Evolutionary conservation across 225 moss, liverwort and hornwort species (phyloP).

Genomic region (Neckera pumila): DNA sequence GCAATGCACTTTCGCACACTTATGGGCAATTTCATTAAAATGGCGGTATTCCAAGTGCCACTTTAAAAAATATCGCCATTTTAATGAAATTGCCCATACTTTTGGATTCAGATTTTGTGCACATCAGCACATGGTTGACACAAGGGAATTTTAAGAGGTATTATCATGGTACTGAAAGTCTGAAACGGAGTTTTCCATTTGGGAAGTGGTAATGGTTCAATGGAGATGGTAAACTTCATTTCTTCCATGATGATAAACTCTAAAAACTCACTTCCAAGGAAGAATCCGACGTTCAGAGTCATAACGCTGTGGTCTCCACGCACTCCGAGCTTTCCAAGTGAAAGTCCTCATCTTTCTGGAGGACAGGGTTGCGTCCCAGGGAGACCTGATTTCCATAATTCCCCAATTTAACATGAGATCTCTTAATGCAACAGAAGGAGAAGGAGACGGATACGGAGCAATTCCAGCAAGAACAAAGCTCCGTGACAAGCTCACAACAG

Average conservation of each 20-base stretch:
- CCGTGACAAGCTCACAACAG: constrained; percentile 29
- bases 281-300: background rate
- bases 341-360: background rate
- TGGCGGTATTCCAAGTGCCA: too few species aligned
- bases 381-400: background rate
- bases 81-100: too few species aligned
- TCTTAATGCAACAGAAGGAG: background rate
- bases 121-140: background rate
- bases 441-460: background rate
- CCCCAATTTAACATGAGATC: background rate
- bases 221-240: background rate
- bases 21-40: too few species aligned
- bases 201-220: too few species aligned
- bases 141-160: background rate
- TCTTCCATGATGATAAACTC: background rate
- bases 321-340: background rate
- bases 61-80: too few species aligned
- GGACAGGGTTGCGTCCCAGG: background rate
- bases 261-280: too few species aligned
- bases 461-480: constrained; percentile 43
- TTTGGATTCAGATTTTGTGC: background rate
- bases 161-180: too few species aligned
- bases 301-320: background rate
- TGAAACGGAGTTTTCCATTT: too few species aligned
- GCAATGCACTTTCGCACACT: too few species aligned